A percentile compares a stretch with the other conserved stretches of the same genome.
phyloP scores from a whole-genome alignment of 1,284 basidiomycete genomes.

The Hymenochaete sp. region DNA sequence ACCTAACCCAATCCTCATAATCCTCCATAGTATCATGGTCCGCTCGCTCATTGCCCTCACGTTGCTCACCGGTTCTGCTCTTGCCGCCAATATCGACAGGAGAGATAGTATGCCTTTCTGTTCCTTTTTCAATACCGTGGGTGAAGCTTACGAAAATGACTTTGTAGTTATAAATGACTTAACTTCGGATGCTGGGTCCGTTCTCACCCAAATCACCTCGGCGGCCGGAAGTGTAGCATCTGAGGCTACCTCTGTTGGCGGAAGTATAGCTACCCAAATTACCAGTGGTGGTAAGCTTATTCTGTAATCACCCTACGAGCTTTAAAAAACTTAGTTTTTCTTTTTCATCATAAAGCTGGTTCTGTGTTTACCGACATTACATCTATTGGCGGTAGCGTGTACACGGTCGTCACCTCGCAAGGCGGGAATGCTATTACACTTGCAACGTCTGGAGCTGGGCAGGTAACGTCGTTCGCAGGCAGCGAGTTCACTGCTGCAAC shows the following conservation, averaged over 20 bases:
- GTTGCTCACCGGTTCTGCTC: slow-evolving; percentile 9
- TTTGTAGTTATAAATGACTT: slow-evolving; percentile 13
- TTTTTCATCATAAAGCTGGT: not conserved
- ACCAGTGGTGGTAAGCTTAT: slow-evolving; percentile 25
- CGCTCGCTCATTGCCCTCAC: slow-evolving; percentile 6
- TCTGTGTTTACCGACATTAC: slow-evolving; percentile 6
- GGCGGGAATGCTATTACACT: slow-evolving; percentile 50
- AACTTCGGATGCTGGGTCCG: slow-evolving; percentile 20
- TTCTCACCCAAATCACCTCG: slow-evolving; percentile 7
- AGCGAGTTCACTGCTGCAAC: slow-evolving; percentile 38
- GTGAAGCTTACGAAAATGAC: slow-evolving; percentile 19
- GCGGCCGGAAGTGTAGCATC: slow-evolving; percentile 22
- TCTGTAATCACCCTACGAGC: slow-evolving; percentile 2
- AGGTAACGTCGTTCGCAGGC: slow-evolving; percentile 43
- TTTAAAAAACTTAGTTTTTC: not conserved
- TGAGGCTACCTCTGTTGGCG: slow-evolving; percentile 23
- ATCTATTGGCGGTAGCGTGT: slow-evolving; percentile 37
- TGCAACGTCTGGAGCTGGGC: slow-evolving; percentile 36
- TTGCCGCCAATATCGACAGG: not conserved
- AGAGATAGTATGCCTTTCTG: slow-evolving; percentile 5
- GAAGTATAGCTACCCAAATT: slow-evolving; percentile 22
- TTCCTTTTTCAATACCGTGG: not conserved
- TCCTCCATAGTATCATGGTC: too few relatives aligned
- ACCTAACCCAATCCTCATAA: too few relatives aligned
- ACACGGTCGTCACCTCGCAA: slow-evolving; percentile 35